Base-by-base conservation (phyloP, 2,329 filamentous ascomycete genomes). In the Magnaporthiopsis rhizophila region DNA sequence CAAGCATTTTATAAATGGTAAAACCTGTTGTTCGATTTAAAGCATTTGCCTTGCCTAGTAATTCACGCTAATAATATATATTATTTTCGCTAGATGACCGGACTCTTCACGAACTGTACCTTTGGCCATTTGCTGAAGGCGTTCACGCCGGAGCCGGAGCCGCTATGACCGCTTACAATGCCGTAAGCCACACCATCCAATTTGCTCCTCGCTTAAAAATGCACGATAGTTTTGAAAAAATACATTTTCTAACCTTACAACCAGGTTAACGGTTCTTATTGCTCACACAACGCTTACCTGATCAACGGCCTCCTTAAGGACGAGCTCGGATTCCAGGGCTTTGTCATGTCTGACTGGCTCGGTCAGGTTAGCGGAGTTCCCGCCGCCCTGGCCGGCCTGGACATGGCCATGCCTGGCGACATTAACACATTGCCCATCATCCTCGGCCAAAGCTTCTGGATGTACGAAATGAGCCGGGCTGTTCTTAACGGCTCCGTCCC, bases 291-390 rank as follows among this genome's bases (percentile, higher is more conserved):
- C 78, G 89, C 87, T 34, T 87, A 89, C 71, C 75, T 89, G 13
- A 77, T 92, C 68, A 95, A 95, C 72, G 86, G 87, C 60, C 76
- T 95, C 2, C 80, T 95, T 69, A 95, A 95, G 78, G 83, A 84
- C 13, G 90, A 95, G 75, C 80, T 94, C 0, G 90, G 89, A 57
- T 94, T 94, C 77, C 89, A 92, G 68, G 90, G 90, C 0, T 91
- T 91, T 70, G 83, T 94, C 65, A 86, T 91, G 84, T 86, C 83
- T 24, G 91, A 96, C 73, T 95, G 90, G 89, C 78, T 91, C 24
- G 89, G 89, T 3, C 90, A 93, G 72, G 81, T 89, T 66, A 88
- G 86, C 12, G 91, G 91, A 9, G 89, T 94, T 18, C 86, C 84
- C 24, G 87, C 87, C 68, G 88, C 89, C 4, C 77, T 94, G 13